A percentile compares a stretch with the other conserved stretches of the same genome.
These are phyloP conservation scores for Skeletonema menzelii DNA, from an alignment of 108 stramenopile genomes.

Conservation along the genomic window DNA sequence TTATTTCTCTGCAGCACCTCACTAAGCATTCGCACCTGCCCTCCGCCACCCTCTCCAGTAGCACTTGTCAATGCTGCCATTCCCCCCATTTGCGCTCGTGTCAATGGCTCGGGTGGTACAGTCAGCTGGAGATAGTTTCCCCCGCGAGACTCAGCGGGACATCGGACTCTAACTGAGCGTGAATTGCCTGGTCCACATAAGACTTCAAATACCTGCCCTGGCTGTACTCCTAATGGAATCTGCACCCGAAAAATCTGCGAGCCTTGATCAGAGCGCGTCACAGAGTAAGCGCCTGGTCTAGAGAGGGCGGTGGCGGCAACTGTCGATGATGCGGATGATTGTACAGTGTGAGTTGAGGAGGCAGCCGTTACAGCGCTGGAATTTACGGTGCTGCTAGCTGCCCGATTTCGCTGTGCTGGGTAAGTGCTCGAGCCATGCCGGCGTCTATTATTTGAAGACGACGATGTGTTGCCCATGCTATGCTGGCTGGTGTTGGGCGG, in stretches of 20 bases:
- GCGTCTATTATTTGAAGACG: neutral
- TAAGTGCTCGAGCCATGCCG: neutral
- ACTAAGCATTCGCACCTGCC: conserved; percentile 60
- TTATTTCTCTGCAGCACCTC: conserved; percentile 58
- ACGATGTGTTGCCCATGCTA: neutral
- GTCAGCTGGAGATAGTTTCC: conserved; percentile 84
- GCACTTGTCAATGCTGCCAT: conserved; percentile 68
- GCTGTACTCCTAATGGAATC: conserved; percentile 69
- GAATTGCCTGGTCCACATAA: conserved; percentile 52
- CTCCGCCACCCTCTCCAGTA: conserved; percentile 54
- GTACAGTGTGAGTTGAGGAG: neutral
- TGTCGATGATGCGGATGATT: neutral
- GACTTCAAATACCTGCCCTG: conserved; percentile 79
- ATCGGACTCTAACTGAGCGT: conserved; percentile 74
- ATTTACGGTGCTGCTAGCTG: neutral
- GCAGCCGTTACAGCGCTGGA: neutral
- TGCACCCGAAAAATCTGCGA: conserved; percentile 83
- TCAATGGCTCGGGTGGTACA: conserved; percentile 71
- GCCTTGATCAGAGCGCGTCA: conserved; percentile 57
- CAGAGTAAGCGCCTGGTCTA: conserved; percentile 64
- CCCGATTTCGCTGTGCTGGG: neutral
- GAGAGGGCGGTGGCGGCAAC: conserved; percentile 9
- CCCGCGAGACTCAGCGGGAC: conserved; percentile 68
- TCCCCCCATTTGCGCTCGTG: conserved; percentile 43
- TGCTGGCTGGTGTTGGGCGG: neutral